A percentile compares a stretch with the other conserved stretches of the same genome.
Evolutionary conservation across 164 flowering plant species (phyloP).

Genomic region (Aristolochia californica): DNA sequence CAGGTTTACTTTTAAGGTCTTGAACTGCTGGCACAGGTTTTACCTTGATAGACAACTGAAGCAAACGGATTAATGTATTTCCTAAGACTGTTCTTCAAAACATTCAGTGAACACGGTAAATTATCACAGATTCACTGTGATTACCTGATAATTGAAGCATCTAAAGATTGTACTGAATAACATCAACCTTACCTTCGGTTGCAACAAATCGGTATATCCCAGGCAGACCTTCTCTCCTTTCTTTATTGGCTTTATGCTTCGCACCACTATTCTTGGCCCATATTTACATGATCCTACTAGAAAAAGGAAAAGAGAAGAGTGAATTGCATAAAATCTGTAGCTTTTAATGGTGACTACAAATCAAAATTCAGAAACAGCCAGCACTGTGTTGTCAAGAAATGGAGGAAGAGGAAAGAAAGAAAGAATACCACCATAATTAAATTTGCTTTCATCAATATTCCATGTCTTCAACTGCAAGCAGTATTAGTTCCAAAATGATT

Average conservation of each 20-base stretch:
- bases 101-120: too few species aligned
- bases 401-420: neutral
- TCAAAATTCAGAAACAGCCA: neutral
- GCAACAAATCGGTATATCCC: slow-evolving; percentile 61
- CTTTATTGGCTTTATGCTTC: slow-evolving; percentile 50
- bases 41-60: neutral
- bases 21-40: neutral
- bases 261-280: slow-evolving; percentile 49
- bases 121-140: neutral
- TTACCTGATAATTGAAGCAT: neutral
- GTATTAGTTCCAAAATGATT: neutral
- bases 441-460: slow-evolving; percentile 9
- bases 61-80: neutral
- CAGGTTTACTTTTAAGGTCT: neutral
- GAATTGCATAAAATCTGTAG: neutral
- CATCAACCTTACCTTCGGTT: slow-evolving; percentile 41
- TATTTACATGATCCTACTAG: slow-evolving; percentile 13
- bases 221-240: slow-evolving; percentile 50
- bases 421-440: slow-evolving; percentile 5
- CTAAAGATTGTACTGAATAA: neutral
- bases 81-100: neutral
- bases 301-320: neutral
- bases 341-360: neutral
- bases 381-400: too few species aligned
- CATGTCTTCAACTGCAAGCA: slow-evolving; percentile 14